Percentiles rank a stretch among this genome's conserved stretches.
These are phyloP conservation scores for Thalassiosira mediterranea DNA, from an alignment of 352 stramenopile genomes.

Conservation along the genomic window DNA sequence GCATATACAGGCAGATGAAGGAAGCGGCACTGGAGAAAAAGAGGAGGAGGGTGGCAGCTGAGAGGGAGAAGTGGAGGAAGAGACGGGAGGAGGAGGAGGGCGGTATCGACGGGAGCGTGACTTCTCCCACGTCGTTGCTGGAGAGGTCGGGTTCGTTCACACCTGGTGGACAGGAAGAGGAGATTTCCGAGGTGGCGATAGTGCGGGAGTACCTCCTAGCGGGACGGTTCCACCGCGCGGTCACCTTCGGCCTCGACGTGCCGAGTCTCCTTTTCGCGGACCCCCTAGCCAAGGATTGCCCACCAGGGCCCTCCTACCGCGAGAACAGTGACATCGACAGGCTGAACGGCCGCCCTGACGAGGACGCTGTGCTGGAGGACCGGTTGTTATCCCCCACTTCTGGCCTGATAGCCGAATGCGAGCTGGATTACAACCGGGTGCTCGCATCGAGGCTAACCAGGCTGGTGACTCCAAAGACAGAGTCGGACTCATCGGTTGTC, in stretches of 20 bases:
- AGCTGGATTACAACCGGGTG: slow-evolving; percentile 83
- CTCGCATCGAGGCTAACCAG: slow-evolving; percentile 66
- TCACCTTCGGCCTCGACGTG: slow-evolving; percentile 84
- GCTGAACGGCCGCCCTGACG: slow-evolving; percentile 44
- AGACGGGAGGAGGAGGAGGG: slow-evolving; percentile 7
- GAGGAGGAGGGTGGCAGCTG: slow-evolving; percentile 28
- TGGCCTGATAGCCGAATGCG: slow-evolving; percentile 70
- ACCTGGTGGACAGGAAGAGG: slow-evolving; percentile 18
- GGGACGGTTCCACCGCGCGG: slow-evolving; percentile 72
- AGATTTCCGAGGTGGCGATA: slow-evolving; percentile 74
- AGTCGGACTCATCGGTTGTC: slow-evolving; percentile 67
- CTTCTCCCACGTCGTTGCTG: background rate
- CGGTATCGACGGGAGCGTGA: background rate
- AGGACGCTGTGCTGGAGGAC: slow-evolving; percentile 69
- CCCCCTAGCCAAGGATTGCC: slow-evolving; percentile 71
- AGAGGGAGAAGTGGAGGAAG: slow-evolving; percentile 37
- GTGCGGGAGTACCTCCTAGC: slow-evolving; percentile 77
- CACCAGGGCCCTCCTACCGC: slow-evolving; percentile 47
- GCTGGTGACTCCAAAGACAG: slow-evolving; percentile 59
- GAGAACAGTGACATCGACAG: slow-evolving; percentile 43
- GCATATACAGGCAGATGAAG: slow-evolving; percentile 71
- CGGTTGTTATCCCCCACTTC: slow-evolving; percentile 66
- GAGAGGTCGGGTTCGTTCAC: background rate
- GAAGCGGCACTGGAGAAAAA: slow-evolving; percentile 63
- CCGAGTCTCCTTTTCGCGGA: slow-evolving; percentile 81